phyloP scores from a whole-genome alignment of 1,284 basidiomycete species.

The Rhizoctonia solani region DNA sequence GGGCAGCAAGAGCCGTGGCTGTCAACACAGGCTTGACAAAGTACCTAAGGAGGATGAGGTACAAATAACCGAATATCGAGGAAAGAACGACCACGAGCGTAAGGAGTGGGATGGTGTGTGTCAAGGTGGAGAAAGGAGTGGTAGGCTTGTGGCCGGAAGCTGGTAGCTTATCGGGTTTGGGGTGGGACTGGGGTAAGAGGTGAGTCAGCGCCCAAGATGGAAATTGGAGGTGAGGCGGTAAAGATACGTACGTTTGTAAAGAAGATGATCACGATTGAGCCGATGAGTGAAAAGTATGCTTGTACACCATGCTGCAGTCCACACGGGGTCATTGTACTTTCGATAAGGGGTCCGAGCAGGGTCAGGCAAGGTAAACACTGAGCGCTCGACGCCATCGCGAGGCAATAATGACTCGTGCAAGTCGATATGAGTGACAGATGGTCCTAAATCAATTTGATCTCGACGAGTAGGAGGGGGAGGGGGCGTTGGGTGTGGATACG shows the following conservation, averaged over 20 bases:
- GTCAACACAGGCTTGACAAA: constrained; percentile 83
- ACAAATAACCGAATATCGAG: constrained; percentile 71
- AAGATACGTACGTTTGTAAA: constrained; percentile 45
- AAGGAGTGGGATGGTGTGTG: constrained; percentile 84
- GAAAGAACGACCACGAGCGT: constrained; percentile 76
- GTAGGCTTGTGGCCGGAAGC: constrained; percentile 35
- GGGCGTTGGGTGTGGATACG: constrained; percentile 50
- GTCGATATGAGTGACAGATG: constrained; percentile 57
- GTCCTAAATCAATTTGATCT: constrained; percentile 46
- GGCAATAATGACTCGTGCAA: constrained; percentile 74
- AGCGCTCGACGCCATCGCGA: constrained; percentile 62
- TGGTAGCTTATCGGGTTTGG: constrained; percentile 26
- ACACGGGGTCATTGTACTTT: constrained; percentile 70
- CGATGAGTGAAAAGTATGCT: constrained; percentile 64
- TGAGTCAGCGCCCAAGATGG: constrained; percentile 34
- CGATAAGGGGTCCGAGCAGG: constrained; percentile 63
- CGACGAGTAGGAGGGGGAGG: constrained; percentile 41
- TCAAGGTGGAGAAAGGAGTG: constrained; percentile 71
- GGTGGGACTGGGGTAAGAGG: constrained; percentile 34
- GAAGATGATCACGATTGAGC: constrained; percentile 66
- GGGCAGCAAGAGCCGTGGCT: constrained; percentile 77
- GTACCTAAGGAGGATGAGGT: constrained; percentile 75
- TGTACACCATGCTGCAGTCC: constrained; percentile 69
- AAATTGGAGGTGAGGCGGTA: background rate
- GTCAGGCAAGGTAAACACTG: constrained; percentile 72